phyloP scores from a whole-genome alignment of 768 basidiomycete species.

The Leucocoprinus sp. region DNA sequence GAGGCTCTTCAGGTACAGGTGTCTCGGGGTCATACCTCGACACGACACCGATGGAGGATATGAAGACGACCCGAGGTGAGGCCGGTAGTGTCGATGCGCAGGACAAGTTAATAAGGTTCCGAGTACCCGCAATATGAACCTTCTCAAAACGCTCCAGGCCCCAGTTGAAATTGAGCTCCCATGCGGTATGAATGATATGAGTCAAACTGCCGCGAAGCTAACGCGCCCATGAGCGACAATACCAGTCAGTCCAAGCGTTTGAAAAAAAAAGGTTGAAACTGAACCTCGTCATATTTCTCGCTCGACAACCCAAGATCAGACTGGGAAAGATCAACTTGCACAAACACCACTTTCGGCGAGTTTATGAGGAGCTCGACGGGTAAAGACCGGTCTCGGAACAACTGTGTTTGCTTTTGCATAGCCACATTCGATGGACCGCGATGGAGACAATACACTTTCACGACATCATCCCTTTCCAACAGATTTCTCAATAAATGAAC shows the following conservation, averaged over 20 bases:
- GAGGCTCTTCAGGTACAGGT: constrained; percentile 7
- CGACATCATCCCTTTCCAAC: constrained; percentile 14
- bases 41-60: constrained; percentile 11
- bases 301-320: constrained; percentile 3
- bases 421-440: constrained; percentile 10
- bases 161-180: constrained; percentile 14
- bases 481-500: constrained; percentile 20
- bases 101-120: constrained; percentile 10
- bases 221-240: background rate
- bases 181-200: constrained; percentile 12
- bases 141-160: constrained; percentile 10
- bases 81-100: background rate
- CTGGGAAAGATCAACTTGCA: constrained; percentile 6
- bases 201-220: constrained; percentile 6
- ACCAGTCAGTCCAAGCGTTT: background rate
- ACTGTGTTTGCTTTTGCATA: constrained; percentile 1
- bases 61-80: constrained; percentile 5
- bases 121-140: constrained; percentile 8
- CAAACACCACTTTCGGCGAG: background rate
- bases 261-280: background rate
- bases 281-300: constrained; percentile 2
- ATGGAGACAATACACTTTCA: constrained; percentile 20
- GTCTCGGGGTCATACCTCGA: background rate
- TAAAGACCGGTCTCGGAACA: constrained; percentile 4
- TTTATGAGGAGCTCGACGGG: background rate